Percentiles rank a stretch among this genome's conserved stretches.
phyloP scores from a whole-genome alignment of 805 yeast species.

The Kodamaea hsintzibuensis region DNA sequence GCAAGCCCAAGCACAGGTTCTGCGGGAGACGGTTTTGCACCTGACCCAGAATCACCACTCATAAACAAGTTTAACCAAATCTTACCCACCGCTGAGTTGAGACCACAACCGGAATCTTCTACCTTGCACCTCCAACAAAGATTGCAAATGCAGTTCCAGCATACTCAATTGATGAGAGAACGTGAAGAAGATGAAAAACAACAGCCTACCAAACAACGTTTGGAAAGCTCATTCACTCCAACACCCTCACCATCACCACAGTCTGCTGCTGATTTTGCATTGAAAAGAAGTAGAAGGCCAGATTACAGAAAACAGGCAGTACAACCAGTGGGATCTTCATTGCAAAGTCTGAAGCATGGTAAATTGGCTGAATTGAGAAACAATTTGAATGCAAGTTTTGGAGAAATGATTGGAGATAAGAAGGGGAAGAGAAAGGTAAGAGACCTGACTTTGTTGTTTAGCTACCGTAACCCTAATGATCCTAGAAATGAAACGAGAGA shows the following conservation, averaged over 20 bases:
- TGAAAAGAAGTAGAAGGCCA: conserved; percentile 40
- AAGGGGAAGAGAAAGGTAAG: conserved; percentile 19
- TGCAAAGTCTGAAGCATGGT: conserved; percentile 25
- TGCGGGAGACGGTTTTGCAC: conserved; percentile 6
- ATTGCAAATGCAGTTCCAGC: conserved; percentile 19
- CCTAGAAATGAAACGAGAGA: conserved; percentile 1
- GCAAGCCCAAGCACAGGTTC: not conserved
- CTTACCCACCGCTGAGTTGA: conserved; percentile 7
- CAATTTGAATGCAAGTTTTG: conserved; percentile 16
- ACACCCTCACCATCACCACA: conserved; percentile 1
- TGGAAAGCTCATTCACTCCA: conserved; percentile 4
- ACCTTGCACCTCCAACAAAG: conserved; percentile 18
- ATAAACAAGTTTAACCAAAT: conserved; percentile 1
- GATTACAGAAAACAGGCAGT: conserved; percentile 36
- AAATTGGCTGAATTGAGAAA: conserved; percentile 26
- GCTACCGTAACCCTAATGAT: conserved; percentile 30
- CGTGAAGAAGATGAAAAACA: conserved; percentile 44
- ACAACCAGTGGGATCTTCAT: conserved; percentile 21
- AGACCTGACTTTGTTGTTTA: conserved; percentile 37
- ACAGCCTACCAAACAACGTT: conserved; percentile 5
- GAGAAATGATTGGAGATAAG: conserved; percentile 8
- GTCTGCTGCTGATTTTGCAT: conserved; percentile 23
- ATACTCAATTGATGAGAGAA: conserved; percentile 13
- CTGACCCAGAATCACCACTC: conserved; percentile 1
- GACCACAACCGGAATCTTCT: conserved; percentile 7